Evolutionary conservation across 306 rosid species (phyloP).

Genomic region (Casuarina equisetifolia): DNA sequence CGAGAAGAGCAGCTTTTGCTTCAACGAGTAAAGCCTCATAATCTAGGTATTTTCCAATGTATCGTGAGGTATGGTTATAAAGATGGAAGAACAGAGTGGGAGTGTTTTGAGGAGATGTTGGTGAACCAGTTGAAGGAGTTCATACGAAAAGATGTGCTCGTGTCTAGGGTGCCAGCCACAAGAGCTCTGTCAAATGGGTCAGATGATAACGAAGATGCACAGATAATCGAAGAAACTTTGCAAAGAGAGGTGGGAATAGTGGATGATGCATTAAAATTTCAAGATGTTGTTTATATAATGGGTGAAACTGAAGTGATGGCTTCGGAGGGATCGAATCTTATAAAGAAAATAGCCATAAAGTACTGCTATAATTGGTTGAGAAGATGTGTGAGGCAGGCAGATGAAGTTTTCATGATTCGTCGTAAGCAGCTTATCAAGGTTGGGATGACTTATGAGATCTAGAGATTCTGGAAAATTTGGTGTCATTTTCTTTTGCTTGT

Average conservation of each 20-base stretch:
- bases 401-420: constrained; percentile 64
- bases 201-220: no score
- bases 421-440: not conserved
- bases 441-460: no score
- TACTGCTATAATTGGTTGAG: no score
- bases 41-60: constrained; percentile 55
- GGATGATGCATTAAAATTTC: no score
- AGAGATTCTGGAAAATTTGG: no score
- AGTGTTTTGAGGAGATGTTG: constrained; percentile 52
- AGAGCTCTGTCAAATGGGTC: no score
- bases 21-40: constrained; percentile 49
- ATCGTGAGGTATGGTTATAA: constrained; percentile 67
- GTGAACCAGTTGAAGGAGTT: constrained; percentile 49
- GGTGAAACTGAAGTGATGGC: no score
- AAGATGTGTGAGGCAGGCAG: constrained; percentile 13
- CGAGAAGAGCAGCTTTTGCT: constrained; percentile 60
- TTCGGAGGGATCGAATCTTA: no score
- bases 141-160: constrained; percentile 1
- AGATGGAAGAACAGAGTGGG: constrained; percentile 3
- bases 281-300: no score
- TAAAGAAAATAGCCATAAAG: no score
- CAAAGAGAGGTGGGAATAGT: not conserved
- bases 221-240: no score
- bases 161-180: not conserved
- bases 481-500: no score